Conservation (phyloP, 2,329 filamentous ascomycete genomes). For the Aspergillus brunneoviolaceus region DNA sequence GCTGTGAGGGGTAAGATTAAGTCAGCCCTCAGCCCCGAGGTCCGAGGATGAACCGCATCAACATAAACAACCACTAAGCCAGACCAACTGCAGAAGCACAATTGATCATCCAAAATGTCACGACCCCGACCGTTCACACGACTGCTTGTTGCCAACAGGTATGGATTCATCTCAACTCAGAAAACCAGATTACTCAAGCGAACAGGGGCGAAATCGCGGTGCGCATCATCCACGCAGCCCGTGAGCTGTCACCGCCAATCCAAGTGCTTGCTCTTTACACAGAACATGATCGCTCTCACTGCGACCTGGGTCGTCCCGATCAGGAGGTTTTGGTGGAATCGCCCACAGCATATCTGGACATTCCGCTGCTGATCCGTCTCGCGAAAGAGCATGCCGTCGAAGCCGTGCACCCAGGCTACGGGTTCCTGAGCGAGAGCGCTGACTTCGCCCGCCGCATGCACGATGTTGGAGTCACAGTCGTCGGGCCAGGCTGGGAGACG, state of each 20-base stretch:
- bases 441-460: conserved; percentile 52
- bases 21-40: conserved; percentile 12
- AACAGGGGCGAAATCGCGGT: conserved; percentile 63
- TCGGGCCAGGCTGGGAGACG: conserved; percentile 59
- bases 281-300: conserved; percentile 56
- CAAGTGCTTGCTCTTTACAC: conserved; percentile 59
- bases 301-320: conserved; percentile 47
- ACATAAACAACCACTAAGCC: background rate
- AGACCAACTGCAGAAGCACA: background rate
- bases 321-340: conserved; percentile 54
- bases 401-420: conserved; percentile 60
- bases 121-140: conserved; percentile 43
- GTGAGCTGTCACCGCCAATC: conserved; percentile 52
- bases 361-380: conserved; percentile 49
- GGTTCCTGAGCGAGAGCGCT: conserved; percentile 60
- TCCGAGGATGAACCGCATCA: conserved; percentile 19
- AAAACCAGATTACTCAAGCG: background rate
- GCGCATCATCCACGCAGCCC: conserved; percentile 59
- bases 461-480: conserved; percentile 49
- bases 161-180: background rate
- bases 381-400: conserved; percentile 54
- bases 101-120: conserved; percentile 6
- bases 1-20: conserved; percentile 15
- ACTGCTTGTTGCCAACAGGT: conserved; percentile 57
- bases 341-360: conserved; percentile 54